These are phyloP conservation scores for Fragilaria crotonensis DNA, from an alignment of 108 stramenopile species.

Conservation along the genomic window DNA sequence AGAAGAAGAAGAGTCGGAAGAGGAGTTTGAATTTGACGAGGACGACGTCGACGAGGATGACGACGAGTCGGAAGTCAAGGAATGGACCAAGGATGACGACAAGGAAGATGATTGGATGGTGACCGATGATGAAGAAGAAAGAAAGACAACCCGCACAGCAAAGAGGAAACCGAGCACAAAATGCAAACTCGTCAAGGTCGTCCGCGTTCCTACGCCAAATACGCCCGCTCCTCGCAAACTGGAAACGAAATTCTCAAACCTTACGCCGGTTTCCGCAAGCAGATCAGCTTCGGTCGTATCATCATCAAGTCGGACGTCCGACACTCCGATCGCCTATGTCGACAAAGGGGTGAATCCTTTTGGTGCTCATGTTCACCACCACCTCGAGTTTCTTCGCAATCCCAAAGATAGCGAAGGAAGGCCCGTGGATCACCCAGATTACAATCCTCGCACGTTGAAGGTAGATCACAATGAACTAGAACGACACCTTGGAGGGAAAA, in stretches of 20 bases:
- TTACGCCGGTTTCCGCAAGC: neutral
- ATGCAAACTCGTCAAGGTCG: neutral
- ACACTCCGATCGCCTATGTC: slow-evolving; percentile 3
- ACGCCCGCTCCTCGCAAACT: neutral
- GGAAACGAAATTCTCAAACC: neutral
- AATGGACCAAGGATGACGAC: slow-evolving; percentile 31
- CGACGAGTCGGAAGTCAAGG: slow-evolving; percentile 17
- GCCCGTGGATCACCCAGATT: slow-evolving; percentile 59
- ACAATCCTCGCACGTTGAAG: slow-evolving; percentile 82
- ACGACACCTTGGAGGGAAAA: slow-evolving; percentile 21
- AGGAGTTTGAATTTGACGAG: slow-evolving; percentile 44
- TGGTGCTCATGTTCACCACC: slow-evolving; percentile 90
- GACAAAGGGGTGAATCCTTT: slow-evolving; percentile 50
- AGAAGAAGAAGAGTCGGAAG: slow-evolving; percentile 39
- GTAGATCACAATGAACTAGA: slow-evolving; percentile 49
- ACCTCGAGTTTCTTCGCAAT: slow-evolving; percentile 66
- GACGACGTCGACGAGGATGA: slow-evolving; percentile 30
- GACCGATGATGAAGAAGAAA: slow-evolving; percentile 47
- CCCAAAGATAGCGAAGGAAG: slow-evolving; percentile 60
- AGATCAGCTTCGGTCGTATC: neutral
- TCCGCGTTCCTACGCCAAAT: neutral
- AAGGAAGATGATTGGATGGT: slow-evolving; percentile 51
- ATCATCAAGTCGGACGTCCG: neutral
- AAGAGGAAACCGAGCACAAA: slow-evolving; percentile 12
- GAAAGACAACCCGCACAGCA: slow-evolving; percentile 3